Evolutionary conservation across 2,329 filamentous ascomycete genomes (phyloP), one percentile per base, ranked within the genome.

Genomic region (Ascochyta fabae): DNA sequence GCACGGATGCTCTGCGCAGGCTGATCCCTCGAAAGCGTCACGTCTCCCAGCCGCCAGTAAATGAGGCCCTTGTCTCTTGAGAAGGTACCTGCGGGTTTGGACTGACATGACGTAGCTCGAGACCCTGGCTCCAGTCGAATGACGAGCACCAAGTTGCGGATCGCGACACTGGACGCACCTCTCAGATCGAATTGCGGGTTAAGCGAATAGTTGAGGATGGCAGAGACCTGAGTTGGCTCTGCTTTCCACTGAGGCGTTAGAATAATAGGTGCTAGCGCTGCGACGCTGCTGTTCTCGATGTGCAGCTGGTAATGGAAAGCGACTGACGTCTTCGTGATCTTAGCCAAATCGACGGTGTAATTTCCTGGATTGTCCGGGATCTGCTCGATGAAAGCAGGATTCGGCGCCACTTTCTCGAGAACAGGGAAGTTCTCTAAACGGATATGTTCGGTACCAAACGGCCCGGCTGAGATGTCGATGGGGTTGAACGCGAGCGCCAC

Each of bases 261-360:
- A 15, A 89, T 78, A 12, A 97, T 79, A 0, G 93, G 92, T 10
- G 89, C 88, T 65, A 91, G 87, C 4, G 79, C 70, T 9, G 82
- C 77, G 13, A 83, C 72, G 53, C 80, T 82, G 33, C 77, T 71
- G 44, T 64, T 56, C 29, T 92, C 87, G 27, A 90, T 77, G 64
- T 95, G 91, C 10, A 97, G 81, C 68, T 93, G 90, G 75, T 98
- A 99, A 56, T 95, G 96, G 79, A 99, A 98, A 7, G 89, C 94
- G 6, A 94, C 87, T 0, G 88, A 84, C 1, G 91, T 88, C 66
- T 88, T 86, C 58, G 82, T 78, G 61, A 97, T 84, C 70, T 88
- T 86, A 13, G 86, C 82, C 6, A 95, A 78, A 59, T 93, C 86
- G 29, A 99, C 79, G 0, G 81, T 85, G 77, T 96, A 99, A 70